Conservation (phyloP, 2,329 filamentous ascomycete genomes). For the Bretziella fagacearum region DNA sequence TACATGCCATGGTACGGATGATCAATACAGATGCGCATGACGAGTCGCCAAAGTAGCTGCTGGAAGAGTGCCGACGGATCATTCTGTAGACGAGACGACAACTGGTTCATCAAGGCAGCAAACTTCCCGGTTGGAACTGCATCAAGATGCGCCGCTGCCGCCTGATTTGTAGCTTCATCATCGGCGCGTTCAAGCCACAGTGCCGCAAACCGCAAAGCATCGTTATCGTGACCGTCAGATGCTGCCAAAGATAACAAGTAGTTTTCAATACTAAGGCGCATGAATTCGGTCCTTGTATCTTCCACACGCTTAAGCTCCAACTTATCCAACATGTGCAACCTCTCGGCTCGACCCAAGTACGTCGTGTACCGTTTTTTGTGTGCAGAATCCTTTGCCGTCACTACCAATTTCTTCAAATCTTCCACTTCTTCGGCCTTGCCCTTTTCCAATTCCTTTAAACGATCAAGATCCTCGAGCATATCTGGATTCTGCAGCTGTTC, state of each 20-base stretch:
- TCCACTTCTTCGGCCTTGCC: constrained; percentile 55
- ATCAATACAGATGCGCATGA: constrained; percentile 72
- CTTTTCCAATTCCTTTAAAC: constrained; percentile 49
- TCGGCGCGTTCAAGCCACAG: constrained; percentile 81
- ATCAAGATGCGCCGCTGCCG: constrained; percentile 51
- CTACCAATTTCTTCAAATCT: constrained; percentile 41
- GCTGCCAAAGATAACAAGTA: constrained; percentile 73
- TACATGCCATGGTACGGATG: constrained; percentile 97
- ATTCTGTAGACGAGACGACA: constrained; percentile 78
- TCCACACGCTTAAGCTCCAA: constrained; percentile 68
- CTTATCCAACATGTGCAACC: constrained; percentile 81
- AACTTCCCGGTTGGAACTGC: constrained; percentile 84
- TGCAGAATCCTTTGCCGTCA: constrained; percentile 33
- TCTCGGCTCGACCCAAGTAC: constrained; percentile 55
- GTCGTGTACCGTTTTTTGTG: constrained; percentile 39
- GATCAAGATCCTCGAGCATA: constrained; percentile 64
- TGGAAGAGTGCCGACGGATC: constrained; percentile 55
- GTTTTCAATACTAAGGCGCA: constrained; percentile 81
- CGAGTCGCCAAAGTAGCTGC: constrained; percentile 50
- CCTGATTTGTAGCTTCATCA: constrained; percentile 58
- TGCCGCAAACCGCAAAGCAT: constrained; percentile 79
- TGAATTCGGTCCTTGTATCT: constrained; percentile 60
- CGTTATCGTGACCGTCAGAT: constrained; percentile 77
- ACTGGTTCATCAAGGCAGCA: constrained; percentile 81
- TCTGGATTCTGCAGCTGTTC: constrained; percentile 80